Percentiles rank a stretch among this genome's conserved stretches.
Conservation (phyloP, 441 rosid species). For the Pelargonium australe region DNA sequence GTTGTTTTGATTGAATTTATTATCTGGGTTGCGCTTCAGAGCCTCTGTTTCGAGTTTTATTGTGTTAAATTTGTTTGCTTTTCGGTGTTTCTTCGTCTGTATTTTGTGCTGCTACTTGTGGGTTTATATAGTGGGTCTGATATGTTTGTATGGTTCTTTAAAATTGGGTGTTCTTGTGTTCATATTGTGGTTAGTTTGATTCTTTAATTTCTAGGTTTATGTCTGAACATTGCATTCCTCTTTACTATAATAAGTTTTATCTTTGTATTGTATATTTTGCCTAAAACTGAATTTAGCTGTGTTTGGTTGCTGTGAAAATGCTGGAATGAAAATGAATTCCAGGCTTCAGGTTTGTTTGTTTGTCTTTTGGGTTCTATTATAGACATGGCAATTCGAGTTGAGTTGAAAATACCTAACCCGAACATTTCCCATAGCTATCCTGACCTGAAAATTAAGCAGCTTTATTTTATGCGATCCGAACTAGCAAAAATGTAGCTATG, state of each 20-base stretch:
- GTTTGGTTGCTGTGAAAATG: constrained; percentile 4
- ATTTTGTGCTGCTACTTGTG: not conserved
- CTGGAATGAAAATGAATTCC: not conserved
- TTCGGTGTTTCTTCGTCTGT: not conserved
- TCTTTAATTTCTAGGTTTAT: no score
- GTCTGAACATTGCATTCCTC: no score
- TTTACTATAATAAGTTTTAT: no score
- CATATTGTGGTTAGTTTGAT: no score
- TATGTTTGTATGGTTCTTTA: not conserved
- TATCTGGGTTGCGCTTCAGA: not conserved
- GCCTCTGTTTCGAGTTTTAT: not conserved
- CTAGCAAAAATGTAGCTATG: no score
- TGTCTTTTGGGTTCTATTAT: not conserved
- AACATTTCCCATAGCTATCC: no score
- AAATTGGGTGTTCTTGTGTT: not conserved
- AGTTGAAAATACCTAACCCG: no score
- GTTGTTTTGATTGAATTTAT: not conserved
- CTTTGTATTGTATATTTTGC: no score
- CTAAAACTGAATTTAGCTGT: not conserved
- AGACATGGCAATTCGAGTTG: no score
- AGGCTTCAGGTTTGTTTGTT: not conserved
- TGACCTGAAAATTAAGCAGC: no score
- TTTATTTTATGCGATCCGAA: no score
- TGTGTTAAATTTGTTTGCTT: not conserved
- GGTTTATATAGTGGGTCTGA: not conserved